These are phyloP conservation scores for Chenopodium quinoa DNA, from an alignment of 148 eudicot species.

Conservation along the genomic window DNA sequence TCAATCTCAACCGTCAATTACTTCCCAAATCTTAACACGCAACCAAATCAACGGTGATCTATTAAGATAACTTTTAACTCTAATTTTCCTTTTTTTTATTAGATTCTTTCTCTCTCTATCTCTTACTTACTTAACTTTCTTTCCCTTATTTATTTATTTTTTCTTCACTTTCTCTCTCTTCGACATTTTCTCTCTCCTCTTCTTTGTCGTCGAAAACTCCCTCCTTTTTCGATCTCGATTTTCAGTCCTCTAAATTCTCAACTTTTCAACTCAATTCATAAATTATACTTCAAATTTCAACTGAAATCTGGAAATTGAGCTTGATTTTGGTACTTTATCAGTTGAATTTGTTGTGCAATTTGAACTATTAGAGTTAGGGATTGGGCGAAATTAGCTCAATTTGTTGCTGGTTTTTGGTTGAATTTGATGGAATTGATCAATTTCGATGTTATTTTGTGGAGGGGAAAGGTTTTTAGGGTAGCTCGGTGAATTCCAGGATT, in stretches of 20 bases:
- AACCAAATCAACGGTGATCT: constrained; percentile 17
- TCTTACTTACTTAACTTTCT: too few species aligned
- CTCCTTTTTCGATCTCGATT: constrained; percentile 33
- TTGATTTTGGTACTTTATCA: constrained; percentile 13
- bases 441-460: constrained; percentile 1
- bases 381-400: constrained; percentile 12
- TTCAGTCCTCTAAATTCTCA: not conserved
- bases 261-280: not conserved
- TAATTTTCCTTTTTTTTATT: not conserved
- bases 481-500: constrained; percentile 15
- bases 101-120: not conserved
- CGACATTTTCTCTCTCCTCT: constrained; percentile 17
- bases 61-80: not conserved
- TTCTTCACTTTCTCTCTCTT: constrained; percentile 17
- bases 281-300: not conserved
- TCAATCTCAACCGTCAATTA: constrained; percentile 23
- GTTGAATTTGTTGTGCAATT: constrained; percentile 7
- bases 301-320: constrained; percentile 22
- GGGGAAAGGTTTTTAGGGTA: not conserved
- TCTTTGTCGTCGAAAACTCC: constrained; percentile 7
- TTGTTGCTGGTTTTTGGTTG: constrained; percentile 10
- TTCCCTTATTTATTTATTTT: not conserved
- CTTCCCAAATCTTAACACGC: not conserved
- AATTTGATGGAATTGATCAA: not conserved
- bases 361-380: constrained; percentile 7